Base-by-base conservation (phyloP, 176 grass and related monocot species). In the Leersia perrieri region DNA sequence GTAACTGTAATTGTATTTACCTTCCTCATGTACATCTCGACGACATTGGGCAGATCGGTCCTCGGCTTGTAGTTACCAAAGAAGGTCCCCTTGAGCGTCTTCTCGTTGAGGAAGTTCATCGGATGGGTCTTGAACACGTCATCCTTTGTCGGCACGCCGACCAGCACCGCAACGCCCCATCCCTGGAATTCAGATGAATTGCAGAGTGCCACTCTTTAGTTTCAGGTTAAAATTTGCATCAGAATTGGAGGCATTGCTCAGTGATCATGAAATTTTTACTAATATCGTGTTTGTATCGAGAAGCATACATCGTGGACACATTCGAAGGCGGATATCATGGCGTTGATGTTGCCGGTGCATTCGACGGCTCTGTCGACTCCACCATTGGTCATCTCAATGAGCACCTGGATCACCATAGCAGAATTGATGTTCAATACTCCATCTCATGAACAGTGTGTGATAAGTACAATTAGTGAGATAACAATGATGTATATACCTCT, bases 21-120 rank as follows among this genome's bases (percentile, higher is more conserved):
- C 78, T 91, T 93, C 29, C 73, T 94, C 84, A 97, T 93, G 77
- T 94, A 97, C 91, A 91, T 91, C 67, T 97, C 94, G 8, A 97
- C 94, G 47, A 97, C 87, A 6, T 87, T 74, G 30, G 94, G 94
- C 28, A 97, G 60, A 73, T 94, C 94, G 0, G 91, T 85, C 26
- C 87, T 89, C 0, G 91, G 87, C 32, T 94, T 97, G 72, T 97
- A 97, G 85, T 97, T 89, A 5, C 94, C 94, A n/a, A 87, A 97
- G 84, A 97, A 97, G 47, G 94, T 97, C 2, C 94, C 94, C 65
- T 97, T 97, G 7, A 97, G 91, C 1, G 94, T 97, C 83, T 31
- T 97, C 84, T 97, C 94, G 1, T 33, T 88, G 1, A 97, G 87
- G 71, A 97, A 94, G 70, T 97, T 89, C 81, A 94, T 73, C 0